Evolutionary conservation across 1,139 yeast genomes (phyloP).

Genomic region (Yamadazyma diddensiae): DNA sequence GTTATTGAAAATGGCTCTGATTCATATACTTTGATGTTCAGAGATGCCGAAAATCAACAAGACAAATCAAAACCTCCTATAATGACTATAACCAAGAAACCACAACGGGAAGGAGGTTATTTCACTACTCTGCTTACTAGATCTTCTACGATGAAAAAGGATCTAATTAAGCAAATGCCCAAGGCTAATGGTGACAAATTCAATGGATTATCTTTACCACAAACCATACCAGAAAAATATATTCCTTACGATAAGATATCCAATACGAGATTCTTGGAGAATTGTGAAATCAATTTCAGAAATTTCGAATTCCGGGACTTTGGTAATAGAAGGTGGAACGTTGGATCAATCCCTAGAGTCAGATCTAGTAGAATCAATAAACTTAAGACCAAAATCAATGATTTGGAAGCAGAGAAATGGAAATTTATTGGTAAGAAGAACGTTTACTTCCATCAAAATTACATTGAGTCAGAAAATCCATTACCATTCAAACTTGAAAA

Average conservation of each 20-base stretch:
- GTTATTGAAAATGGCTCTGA: slow-evolving; percentile 16
- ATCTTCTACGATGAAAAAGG: slow-evolving; percentile 11
- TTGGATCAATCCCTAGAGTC: slow-evolving; percentile 47
- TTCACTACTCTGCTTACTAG: slow-evolving; percentile 25
- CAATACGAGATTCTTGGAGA: slow-evolving; percentile 9
- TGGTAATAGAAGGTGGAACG: slow-evolving; percentile 31
- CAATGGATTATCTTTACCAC: slow-evolving; percentile 29
- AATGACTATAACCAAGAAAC: slow-evolving; percentile 28
- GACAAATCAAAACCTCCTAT: slow-evolving; percentile 22
- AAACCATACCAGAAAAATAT: slow-evolving; percentile 21
- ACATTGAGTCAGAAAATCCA: slow-evolving; percentile 13
- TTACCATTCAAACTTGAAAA: slow-evolving; percentile 17
- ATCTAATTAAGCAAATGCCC: slow-evolving; percentile 10
- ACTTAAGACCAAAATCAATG: slow-evolving; percentile 17
- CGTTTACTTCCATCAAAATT: slow-evolving; percentile 32
- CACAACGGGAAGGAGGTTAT: slow-evolving; percentile 27
- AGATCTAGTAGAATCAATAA: slow-evolving; percentile 19
- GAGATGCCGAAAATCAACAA: slow-evolving; percentile 25
- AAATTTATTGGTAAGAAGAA: slow-evolving; percentile 27
- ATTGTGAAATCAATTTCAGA: slow-evolving; percentile 15
- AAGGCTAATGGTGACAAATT: slow-evolving; percentile 9
- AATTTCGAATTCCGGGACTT: slow-evolving; percentile 34
- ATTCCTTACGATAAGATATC: slow-evolving; percentile 22
- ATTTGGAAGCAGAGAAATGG: slow-evolving; percentile 19
- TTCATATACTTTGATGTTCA: slow-evolving; percentile 34